Percentiles rank a stretch among this genome's conserved stretches.
Evolutionary conservation across 2,329 filamentous ascomycete genomes (phyloP).

Genomic region (Colletotrichum graminicola): DNA sequence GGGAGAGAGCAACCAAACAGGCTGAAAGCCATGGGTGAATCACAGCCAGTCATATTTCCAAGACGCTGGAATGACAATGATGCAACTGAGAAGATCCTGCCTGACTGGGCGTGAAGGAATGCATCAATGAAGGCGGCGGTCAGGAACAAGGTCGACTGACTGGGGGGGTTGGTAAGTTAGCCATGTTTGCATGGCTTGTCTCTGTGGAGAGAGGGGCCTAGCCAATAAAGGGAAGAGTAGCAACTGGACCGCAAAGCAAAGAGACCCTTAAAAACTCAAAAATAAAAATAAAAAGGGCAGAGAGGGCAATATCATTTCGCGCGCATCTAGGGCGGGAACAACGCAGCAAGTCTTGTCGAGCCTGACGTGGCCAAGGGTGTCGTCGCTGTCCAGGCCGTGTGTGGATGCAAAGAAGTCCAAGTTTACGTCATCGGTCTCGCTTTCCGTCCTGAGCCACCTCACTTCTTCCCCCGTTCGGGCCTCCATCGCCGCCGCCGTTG

Average conservation of each 20-base stretch:
- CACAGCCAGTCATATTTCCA: constrained; percentile 17
- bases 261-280: background rate
- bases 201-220: no score
- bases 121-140: constrained; percentile 18
- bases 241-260: constrained; percentile 2
- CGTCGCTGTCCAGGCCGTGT: constrained; percentile 11
- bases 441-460: constrained; percentile 10
- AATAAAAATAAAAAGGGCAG: background rate
- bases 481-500: background rate
- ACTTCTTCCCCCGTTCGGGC: constrained; percentile 9
- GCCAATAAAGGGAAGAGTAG: constrained; percentile 2
- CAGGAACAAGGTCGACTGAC: constrained; percentile 28
- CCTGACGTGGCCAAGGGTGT: constrained; percentile 39
- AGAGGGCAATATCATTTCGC: constrained; percentile 19
- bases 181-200: background rate
- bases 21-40: constrained; percentile 25
- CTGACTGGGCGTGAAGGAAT: constrained; percentile 28
- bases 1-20: constrained; percentile 13
- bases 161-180: constrained; percentile 1
- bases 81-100: constrained; percentile 35
- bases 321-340: constrained; percentile 17
- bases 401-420: constrained; percentile 18
- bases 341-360: constrained; percentile 26
- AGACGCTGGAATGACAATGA: constrained; percentile 29
- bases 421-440: constrained; percentile 39